Base-by-base conservation (phyloP, 805 yeast species). In the Kluyveromyces starmeri region DNA sequence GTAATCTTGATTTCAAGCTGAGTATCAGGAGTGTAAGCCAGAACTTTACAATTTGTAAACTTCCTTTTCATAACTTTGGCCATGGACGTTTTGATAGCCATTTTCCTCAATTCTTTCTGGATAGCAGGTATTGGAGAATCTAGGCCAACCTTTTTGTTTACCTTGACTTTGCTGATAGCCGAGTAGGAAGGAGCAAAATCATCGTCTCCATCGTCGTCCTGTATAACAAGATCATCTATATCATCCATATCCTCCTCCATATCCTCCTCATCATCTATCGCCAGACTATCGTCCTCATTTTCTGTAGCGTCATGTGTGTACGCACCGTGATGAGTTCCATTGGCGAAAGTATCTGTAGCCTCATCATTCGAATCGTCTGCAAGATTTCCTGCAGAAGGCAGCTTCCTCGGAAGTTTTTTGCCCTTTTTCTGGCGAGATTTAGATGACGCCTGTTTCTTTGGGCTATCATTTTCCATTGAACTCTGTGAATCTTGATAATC, bases 41-140 rank as follows among this genome's bases (percentile, higher is more conserved):
- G 36, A 12, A 57, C 48, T 9, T 48, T 44, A 18, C 53, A 46
- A 34, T 53, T 56, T 2, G 59, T 53, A 35, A 53, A 55, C 31
- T 53, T 49, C 36, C 62, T 52, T 39, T 57, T 57, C 38, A 51
- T 55, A 12, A 42, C 46, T 36, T 50, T 52, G 29, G 42, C 52
- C 16, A 41, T 41, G 29, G 45, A 45, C 35, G 47, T 54, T 36
- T 52, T 55, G 22, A 49, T 49, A 27, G 46, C 46, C 53, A 54
- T 46, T 36, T 50, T 48, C 10, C 46, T 42, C 34, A 56, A 38
- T 32, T 56, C 61, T 19, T 49, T 45, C 8, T 46, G 41, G 20
- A 56, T 56, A 22, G 41, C 45, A 7, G 51, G 27, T 28, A 42
- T 46, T 14, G 51, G 55, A 27, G 58, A 50, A 15, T 50, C 42